These are phyloP conservation scores for Colletotrichum spaethianum DNA, from an alignment of 2,329 filamentous ascomycete genomes.

Conservation along the genomic window DNA sequence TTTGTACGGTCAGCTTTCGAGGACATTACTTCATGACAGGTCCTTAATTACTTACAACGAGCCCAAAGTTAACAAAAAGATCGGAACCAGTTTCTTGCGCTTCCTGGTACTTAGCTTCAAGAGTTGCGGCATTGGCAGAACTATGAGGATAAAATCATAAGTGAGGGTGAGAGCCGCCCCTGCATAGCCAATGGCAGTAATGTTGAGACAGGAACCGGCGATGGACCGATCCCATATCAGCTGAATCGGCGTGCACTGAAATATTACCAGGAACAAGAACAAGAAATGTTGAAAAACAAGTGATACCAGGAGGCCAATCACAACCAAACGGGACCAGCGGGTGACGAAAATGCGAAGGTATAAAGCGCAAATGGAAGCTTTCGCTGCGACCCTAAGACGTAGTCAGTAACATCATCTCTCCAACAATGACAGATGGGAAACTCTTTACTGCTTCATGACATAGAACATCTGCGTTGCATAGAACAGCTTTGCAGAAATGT, in stretches of 20 bases:
- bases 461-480: slow-evolving; percentile 45
- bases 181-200: slow-evolving; percentile 24
- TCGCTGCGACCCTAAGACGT: slow-evolving; percentile 36
- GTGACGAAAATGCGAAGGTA: slow-evolving; percentile 43
- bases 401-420: neutral
- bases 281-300: slow-evolving; percentile 34
- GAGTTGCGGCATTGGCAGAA: slow-evolving; percentile 39
- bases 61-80: slow-evolving; percentile 35
- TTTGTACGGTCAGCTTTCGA: slow-evolving; percentile 8
- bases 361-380: slow-evolving; percentile 46
- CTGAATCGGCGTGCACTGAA: slow-evolving; percentile 43
- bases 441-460: slow-evolving; percentile 40
- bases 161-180: slow-evolving; percentile 38
- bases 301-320: slow-evolving; percentile 19
- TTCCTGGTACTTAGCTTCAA: slow-evolving; percentile 25
- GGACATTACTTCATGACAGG: accelerated
- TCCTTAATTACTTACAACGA: slow-evolving; percentile 36
- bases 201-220: slow-evolving; percentile 23
- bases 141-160: slow-evolving; percentile 37
- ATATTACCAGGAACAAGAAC: slow-evolving; percentile 42
- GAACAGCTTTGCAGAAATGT: slow-evolving; percentile 31
- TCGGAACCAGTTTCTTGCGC: slow-evolving; percentile 33
- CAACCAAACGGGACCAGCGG: slow-evolving; percentile 17
- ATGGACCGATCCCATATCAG: slow-evolving; percentile 39
- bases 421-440: accelerated